Percentiles rank a stretch among this genome's conserved stretches.
phyloP scores from a whole-genome alignment of 2,329 filamentous ascomycete species.

The Curvularia hawaiiensis region DNA sequence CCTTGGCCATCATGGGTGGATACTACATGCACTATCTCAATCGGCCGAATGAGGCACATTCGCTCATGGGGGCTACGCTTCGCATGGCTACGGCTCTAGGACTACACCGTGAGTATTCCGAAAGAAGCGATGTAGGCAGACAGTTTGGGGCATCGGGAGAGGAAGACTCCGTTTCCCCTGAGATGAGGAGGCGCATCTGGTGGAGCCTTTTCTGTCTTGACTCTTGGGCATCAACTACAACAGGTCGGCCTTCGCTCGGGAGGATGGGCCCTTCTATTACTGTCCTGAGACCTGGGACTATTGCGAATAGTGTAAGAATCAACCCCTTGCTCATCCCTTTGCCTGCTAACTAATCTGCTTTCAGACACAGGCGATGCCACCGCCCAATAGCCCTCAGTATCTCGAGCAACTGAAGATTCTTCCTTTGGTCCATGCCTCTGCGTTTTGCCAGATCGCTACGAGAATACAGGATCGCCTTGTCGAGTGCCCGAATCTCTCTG shows the following conservation, averaged over 20 bases:
- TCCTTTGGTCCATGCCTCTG: slow-evolving; percentile 75
- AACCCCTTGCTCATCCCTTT: background rate
- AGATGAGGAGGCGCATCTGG: slow-evolving; percentile 51
- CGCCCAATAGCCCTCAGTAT: slow-evolving; percentile 44
- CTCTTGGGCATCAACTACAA: slow-evolving; percentile 52
- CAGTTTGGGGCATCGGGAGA: slow-evolving; percentile 31
- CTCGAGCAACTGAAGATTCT: slow-evolving; percentile 68
- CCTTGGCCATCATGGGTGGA: slow-evolving; percentile 72
- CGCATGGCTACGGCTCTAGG: slow-evolving; percentile 77
- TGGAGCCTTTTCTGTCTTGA: slow-evolving; percentile 54
- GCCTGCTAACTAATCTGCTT: slow-evolving; percentile 8
- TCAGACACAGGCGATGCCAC: slow-evolving; percentile 29
- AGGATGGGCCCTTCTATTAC: slow-evolving; percentile 48
- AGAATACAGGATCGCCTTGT: slow-evolving; percentile 78
- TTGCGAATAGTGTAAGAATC: slow-evolving; percentile 36
- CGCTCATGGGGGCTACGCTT: slow-evolving; percentile 71
- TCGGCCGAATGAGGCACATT: slow-evolving; percentile 76
- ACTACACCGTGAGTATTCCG: slow-evolving; percentile 67
- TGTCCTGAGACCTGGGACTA: slow-evolving; percentile 45
- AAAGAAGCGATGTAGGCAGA: slow-evolving; percentile 31
- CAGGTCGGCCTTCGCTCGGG: slow-evolving; percentile 49
- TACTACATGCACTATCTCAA: slow-evolving; percentile 82
- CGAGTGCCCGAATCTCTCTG: slow-evolving; percentile 68
- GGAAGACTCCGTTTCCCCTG: slow-evolving; percentile 45
- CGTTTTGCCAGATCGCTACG: slow-evolving; percentile 79